A percentile compares a stretch with the other conserved stretches of the same genome.
These are phyloP conservation scores for Phoenix roebelenii DNA, from an alignment of 176 grass and related monocot genomes.

Conservation along the genomic window DNA sequence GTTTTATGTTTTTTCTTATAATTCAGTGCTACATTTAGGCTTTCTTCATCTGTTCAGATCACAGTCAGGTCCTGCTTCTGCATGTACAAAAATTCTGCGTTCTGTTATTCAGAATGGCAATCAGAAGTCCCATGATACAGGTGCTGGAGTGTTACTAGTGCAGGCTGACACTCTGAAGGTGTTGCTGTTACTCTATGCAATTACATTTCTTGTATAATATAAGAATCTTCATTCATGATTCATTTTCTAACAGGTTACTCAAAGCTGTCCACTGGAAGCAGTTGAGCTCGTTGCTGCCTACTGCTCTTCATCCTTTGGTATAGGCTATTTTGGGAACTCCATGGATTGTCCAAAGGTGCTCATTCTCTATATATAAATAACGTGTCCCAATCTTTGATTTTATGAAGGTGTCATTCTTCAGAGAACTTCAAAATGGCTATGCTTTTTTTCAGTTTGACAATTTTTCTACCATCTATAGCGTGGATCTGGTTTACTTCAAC, in stretches of 20 bases:
- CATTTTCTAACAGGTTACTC: slow-evolving; percentile 25
- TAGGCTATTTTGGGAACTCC: slow-evolving; percentile 67
- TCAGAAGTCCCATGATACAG: slow-evolving; percentile 56
- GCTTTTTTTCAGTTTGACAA: neutral
- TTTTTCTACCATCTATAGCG: too few relatives aligned
- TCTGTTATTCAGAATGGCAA: slow-evolving; percentile 47
- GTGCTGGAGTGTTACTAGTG: slow-evolving; percentile 67
- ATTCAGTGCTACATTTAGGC: too few relatives aligned
- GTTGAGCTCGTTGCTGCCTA: slow-evolving; percentile 73
- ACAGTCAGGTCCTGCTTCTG: slow-evolving; percentile 65
- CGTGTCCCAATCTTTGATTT: neutral
- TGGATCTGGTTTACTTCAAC: too few relatives aligned
- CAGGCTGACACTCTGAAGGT: slow-evolving; percentile 75
- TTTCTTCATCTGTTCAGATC: slow-evolving; percentile 31
- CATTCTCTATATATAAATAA: neutral
- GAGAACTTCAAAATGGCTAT: neutral
- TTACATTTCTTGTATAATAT: slow-evolving; percentile 5
- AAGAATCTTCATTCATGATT: neutral
- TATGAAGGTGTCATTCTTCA: neutral
- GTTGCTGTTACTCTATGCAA: slow-evolving; percentile 1
- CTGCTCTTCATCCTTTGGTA: slow-evolving; percentile 71
- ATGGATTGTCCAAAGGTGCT: slow-evolving; percentile 69
- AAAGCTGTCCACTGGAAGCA: slow-evolving; percentile 33
- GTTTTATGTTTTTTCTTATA: too few relatives aligned
- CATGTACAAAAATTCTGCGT: slow-evolving; percentile 55